Evolutionary conservation across 2,329 filamentous ascomycete species (phyloP).

Genomic region (Colletotrichum australisinense): DNA sequence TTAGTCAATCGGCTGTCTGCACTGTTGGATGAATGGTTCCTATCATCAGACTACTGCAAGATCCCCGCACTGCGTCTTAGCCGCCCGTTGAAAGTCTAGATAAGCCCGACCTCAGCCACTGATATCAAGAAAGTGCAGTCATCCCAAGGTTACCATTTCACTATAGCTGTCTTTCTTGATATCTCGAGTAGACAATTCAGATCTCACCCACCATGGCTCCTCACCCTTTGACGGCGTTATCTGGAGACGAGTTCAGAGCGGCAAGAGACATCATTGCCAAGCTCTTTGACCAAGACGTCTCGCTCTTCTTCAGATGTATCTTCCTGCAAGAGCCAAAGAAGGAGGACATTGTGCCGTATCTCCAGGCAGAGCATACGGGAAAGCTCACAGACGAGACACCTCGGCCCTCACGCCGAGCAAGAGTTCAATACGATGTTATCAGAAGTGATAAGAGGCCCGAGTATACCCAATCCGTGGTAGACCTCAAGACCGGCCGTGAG

Average conservation of each 20-base stretch:
- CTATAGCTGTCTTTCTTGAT: not conserved
- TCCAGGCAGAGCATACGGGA: constrained; percentile 71
- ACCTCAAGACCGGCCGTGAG: constrained; percentile 47
- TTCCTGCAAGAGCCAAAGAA: constrained; percentile 73
- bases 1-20: not conserved
- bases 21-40: constrained; percentile 5
- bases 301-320: constrained; percentile 66
- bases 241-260: constrained; percentile 58
- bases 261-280: constrained; percentile 59
- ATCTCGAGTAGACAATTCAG: not conserved
- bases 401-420: constrained; percentile 57
- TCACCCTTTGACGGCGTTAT: constrained; percentile 63
- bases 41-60: constrained; percentile 16
- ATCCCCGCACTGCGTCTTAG: constrained; percentile 19
- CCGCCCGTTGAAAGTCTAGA: constrained; percentile 10
- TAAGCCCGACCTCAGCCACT: constrained; percentile 1
- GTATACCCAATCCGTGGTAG: constrained; percentile 52
- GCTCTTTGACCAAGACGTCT: constrained; percentile 37
- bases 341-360: constrained; percentile 66
- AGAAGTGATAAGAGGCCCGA: constrained; percentile 41
- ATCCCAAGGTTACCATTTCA: not conserved
- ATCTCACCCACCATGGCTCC: constrained; percentile 27
- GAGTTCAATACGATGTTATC: constrained; percentile 58
- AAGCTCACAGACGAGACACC: constrained; percentile 53
- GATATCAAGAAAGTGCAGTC: not conserved